Evolutionary conservation across 805 yeast genomes (phyloP), one percentile per base, ranked within the genome.

Genomic region (Pichia deserticola): DNA sequence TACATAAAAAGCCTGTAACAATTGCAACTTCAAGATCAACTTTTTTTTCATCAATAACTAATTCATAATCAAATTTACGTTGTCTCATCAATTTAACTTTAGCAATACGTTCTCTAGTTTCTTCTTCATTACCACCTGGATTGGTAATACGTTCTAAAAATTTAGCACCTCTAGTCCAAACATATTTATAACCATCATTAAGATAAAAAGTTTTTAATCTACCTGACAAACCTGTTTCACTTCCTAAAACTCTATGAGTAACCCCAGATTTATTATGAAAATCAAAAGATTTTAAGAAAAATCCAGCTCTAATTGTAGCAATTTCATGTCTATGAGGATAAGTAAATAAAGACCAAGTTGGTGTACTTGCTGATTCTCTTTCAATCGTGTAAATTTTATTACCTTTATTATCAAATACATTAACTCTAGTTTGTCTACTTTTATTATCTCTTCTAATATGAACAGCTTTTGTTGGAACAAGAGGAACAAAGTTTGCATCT

Each of bases 1-100:
- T 79, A 20, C 84, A 72, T 48, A 78, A 63, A 56, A 81, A 81
- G 1, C 75, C 84, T 7, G 86, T 79, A n/a, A 81, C 77, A 46
- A 82, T 60, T 3, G 78, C 84, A 40, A 74, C 66, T 49, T 76
- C 77, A n/a, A 68, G 60, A 57, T 77, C 81, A 30, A 78, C 65
- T 54, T 69, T 67, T 2, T 59, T 47, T 45, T 70, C 75, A 60
- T 80, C 84, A 30, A 81, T 61, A 35, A 76, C 62, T 51, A 81
- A 54, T 62, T 81, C 85, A 64, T 75, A 82, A 60, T 82, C 86
- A 54, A 79, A 72, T 55, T 74, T 72, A 68, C 78, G 74, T 57
- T 76, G 81, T 58, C 85, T 71, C 77, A 81, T 71, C 46, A 76
- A 70, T 53, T 77, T 69, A 6, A 76, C 84, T 50, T 70, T 70